Evolutionary conservation across 768 basidiomycete genomes (phyloP).

Genomic region (Cytidiella melzeri): DNA sequence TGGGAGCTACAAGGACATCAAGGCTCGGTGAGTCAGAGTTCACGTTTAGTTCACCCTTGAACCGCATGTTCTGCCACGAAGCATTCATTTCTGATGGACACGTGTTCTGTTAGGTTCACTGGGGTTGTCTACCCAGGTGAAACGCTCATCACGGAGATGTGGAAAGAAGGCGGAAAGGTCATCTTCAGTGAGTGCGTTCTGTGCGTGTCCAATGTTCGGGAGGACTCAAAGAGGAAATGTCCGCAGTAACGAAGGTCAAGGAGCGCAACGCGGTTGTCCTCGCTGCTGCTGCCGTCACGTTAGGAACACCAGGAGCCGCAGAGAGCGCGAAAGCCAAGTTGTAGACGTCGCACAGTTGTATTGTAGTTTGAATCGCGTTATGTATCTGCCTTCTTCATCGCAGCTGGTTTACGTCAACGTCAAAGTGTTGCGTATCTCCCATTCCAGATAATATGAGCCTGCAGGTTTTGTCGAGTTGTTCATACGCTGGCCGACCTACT

Average conservation of each 20-base stretch:
- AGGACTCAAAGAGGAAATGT: not conserved
- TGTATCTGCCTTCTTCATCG: not conserved
- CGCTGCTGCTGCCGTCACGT: slow-evolving; percentile 77
- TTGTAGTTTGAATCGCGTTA: not conserved
- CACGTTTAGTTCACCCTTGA: too few relatives aligned
- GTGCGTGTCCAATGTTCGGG: not conserved
- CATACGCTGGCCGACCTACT: too few relatives aligned
- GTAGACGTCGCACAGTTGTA: slow-evolving; percentile 23
- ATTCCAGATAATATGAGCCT: too few relatives aligned
- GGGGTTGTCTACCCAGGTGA: slow-evolving; percentile 94
- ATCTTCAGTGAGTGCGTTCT: slow-evolving; percentile 69
- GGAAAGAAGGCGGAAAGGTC: slow-evolving; percentile 90
- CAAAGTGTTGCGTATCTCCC: too few relatives aligned
- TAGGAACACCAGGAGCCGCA: slow-evolving; percentile 34
- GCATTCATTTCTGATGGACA: slow-evolving; percentile 1
- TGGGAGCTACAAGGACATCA: slow-evolving; percentile 87
- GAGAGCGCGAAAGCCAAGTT: slow-evolving; percentile 51
- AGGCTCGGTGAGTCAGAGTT: slow-evolving; percentile 63
- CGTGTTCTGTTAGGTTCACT: slow-evolving; percentile 53
- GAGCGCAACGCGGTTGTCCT: slow-evolving; percentile 71
- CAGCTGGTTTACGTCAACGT: too few relatives aligned
- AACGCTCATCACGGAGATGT: slow-evolving; percentile 95
- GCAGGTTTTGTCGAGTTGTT: too few relatives aligned
- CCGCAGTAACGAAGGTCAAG: slow-evolving; percentile 81
- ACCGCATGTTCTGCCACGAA: not conserved